Evolutionary conservation across 164 flowering plant species (phyloP).

Genomic region (Aristolochia fimbriata): DNA sequence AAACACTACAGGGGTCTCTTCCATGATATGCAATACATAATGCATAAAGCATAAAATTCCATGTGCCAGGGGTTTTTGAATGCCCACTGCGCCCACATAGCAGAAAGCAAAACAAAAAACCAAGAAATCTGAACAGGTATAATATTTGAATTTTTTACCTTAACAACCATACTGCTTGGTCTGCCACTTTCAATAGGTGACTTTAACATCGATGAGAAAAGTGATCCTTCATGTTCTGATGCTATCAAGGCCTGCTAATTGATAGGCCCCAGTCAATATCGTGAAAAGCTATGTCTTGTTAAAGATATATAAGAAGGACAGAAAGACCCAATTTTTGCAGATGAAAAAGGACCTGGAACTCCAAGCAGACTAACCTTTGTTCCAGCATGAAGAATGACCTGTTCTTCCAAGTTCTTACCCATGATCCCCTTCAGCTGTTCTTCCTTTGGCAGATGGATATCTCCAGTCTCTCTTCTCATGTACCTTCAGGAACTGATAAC

Average conservation of each 20-base stretch:
- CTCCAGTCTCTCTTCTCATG: constrained; percentile 1
- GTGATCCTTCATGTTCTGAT: constrained; percentile 21
- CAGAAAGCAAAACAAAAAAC: background rate
- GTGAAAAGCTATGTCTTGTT: background rate
- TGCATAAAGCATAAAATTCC: no score
- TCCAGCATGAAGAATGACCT: constrained; percentile 15
- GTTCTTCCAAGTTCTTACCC: constrained; percentile 20
- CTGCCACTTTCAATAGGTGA: constrained; percentile 28
- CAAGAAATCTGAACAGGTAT: background rate
- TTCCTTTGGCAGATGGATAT: background rate
- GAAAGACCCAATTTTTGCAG: background rate
- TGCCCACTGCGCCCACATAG: no score
- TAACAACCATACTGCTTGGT: constrained; percentile 58
- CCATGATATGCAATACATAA: no score
- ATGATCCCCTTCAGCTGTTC: background rate
- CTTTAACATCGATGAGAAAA: constrained; percentile 24
- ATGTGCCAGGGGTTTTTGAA: no score
- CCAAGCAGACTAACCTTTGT: constrained; percentile 21
- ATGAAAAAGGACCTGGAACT: background rate
- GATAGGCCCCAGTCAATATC: background rate
- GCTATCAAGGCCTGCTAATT: constrained; percentile 25
- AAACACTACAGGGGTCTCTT: no score
- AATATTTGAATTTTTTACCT: constrained; percentile 26
- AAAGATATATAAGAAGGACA: background rate
- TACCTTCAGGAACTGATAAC: constrained; percentile 2